Conservation (phyloP, 306 rosid genomes). For the Casuarina glauca region DNA sequence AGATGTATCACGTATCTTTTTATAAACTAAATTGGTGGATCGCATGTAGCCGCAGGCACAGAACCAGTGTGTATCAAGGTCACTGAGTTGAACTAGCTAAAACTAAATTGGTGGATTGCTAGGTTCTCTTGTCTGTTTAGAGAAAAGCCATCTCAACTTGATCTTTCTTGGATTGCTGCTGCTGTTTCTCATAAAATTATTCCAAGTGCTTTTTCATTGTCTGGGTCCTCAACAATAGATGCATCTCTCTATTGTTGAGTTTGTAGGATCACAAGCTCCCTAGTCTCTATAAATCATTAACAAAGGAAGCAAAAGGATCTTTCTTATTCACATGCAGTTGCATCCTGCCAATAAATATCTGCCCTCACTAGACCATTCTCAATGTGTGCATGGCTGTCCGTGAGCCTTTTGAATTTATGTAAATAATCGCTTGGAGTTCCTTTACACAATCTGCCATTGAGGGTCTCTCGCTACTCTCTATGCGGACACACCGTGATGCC, state of each 20-base stretch:
- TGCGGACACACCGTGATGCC: slow-evolving; percentile 88
- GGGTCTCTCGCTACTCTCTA: slow-evolving; percentile 80
- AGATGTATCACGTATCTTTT: slow-evolving; percentile 11
- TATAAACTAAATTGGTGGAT: background rate
- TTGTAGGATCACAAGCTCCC: slow-evolving; percentile 16
- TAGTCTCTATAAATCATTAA: slow-evolving; percentile 21
- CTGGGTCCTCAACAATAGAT: slow-evolving; percentile 26
- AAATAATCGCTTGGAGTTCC: slow-evolving; percentile 71
- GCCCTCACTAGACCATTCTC: slow-evolving; percentile 49
- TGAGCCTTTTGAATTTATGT: slow-evolving; percentile 68
- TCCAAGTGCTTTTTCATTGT: slow-evolving; percentile 30
- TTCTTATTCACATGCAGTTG: slow-evolving; percentile 26
- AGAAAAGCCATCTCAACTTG: slow-evolving; percentile 21
- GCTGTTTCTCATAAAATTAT: slow-evolving; percentile 28
- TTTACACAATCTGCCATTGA: slow-evolving; percentile 77
- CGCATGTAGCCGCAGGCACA: background rate
- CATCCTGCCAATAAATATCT: slow-evolving; percentile 17
- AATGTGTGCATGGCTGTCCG: slow-evolving; percentile 59
- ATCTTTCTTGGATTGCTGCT: slow-evolving; percentile 22
- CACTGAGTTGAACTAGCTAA: slow-evolving; percentile 18
- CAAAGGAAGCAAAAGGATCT: slow-evolving; percentile 20
- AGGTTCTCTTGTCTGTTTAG: slow-evolving; percentile 23
- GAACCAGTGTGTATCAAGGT: slow-evolving; percentile 15
- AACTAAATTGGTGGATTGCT: slow-evolving; percentile 11
- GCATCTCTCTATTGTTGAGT: slow-evolving; percentile 24